phyloP scores from a whole-genome alignment of 1,284 basidiomycete species.

The Apiotrichum montevideense region DNA sequence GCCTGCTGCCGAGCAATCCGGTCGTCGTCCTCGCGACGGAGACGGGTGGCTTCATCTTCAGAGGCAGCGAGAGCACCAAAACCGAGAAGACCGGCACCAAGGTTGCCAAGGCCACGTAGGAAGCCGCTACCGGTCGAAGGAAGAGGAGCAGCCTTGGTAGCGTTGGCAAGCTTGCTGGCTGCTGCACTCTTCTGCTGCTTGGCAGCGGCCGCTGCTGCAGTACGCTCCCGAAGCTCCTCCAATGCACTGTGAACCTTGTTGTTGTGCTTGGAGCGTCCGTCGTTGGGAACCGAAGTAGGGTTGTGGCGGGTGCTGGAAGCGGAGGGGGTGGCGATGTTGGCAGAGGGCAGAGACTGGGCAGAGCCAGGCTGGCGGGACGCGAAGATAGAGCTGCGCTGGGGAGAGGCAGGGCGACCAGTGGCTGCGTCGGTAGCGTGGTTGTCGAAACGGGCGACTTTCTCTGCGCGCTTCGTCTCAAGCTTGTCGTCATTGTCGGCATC shows the following conservation, averaged over 20 bases:
- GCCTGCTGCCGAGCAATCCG: conserved; percentile 22
- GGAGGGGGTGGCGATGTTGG: conserved; percentile 3
- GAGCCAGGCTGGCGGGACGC: conserved; percentile 6
- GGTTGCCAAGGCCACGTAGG: conserved; percentile 31
- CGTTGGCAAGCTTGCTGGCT: conserved; percentile 2
- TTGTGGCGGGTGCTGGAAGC: neutral
- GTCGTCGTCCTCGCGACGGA: conserved; percentile 25
- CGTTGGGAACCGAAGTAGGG: conserved; percentile 3
- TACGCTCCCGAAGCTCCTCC: conserved; percentile 35
- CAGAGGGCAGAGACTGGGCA: conserved; percentile 5
- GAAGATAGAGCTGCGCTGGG: conserved; percentile 7
- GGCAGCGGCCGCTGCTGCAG: conserved; percentile 29
- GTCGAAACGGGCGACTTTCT: conserved; percentile 31
- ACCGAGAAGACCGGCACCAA: conserved; percentile 21
- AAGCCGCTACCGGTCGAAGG: conserved; percentile 26
- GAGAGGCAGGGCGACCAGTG: conserved; percentile 15
- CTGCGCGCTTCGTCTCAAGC: conserved; percentile 20
- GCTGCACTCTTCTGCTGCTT: conserved; percentile 21
- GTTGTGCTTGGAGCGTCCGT: conserved; percentile 17
- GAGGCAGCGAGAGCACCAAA: conserved; percentile 13
- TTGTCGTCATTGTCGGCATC: conserved; percentile 16
- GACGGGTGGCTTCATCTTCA: conserved; percentile 21
- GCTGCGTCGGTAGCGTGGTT: conserved; percentile 8
- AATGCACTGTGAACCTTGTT: conserved; percentile 36
- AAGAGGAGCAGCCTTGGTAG: conserved; percentile 4